Evolutionary conservation across 1,139 yeast genomes (phyloP).

Genomic region (Yarrowia galli): DNA sequence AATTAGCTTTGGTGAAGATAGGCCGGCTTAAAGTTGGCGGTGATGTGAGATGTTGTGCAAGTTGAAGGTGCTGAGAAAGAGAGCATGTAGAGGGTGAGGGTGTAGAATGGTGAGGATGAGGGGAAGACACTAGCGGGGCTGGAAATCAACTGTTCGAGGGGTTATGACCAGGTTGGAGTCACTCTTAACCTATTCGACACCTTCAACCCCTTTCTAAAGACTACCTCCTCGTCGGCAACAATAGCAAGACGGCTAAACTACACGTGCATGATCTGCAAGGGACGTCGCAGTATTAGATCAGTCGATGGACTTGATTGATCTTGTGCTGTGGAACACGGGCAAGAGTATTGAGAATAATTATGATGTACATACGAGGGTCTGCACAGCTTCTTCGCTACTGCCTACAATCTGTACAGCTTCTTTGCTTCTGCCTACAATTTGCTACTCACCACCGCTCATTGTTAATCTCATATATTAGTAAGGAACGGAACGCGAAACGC

Average conservation of each 20-base stretch:
- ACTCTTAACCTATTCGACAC: neutral
- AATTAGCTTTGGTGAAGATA: slow-evolving; percentile 20
- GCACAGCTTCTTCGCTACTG: no score
- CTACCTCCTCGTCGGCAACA: neutral
- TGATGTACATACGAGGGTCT: no score
- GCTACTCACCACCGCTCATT: neutral
- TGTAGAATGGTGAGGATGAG: neutral
- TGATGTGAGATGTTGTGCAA: neutral
- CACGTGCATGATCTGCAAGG: slow-evolving; percentile 33
- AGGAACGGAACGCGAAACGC: slow-evolving; percentile 13
- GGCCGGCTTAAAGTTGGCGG: slow-evolving; percentile 17
- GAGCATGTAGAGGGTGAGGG: neutral
- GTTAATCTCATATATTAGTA: slow-evolving; percentile 23
- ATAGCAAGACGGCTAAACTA: slow-evolving; percentile 3
- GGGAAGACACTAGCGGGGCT: no score
- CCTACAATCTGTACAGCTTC: no score
- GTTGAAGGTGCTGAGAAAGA: neutral
- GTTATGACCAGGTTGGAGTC: no score
- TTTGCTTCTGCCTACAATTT: no score
- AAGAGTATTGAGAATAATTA: no score
- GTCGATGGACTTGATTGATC: no score
- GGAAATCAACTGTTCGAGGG: neutral
- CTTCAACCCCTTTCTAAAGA: neutral
- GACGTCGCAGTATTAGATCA: neutral
- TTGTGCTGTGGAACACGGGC: no score